Evolutionary conservation across 148 eudicot genomes (phyloP).

Genomic region (Silene conica): DNA sequence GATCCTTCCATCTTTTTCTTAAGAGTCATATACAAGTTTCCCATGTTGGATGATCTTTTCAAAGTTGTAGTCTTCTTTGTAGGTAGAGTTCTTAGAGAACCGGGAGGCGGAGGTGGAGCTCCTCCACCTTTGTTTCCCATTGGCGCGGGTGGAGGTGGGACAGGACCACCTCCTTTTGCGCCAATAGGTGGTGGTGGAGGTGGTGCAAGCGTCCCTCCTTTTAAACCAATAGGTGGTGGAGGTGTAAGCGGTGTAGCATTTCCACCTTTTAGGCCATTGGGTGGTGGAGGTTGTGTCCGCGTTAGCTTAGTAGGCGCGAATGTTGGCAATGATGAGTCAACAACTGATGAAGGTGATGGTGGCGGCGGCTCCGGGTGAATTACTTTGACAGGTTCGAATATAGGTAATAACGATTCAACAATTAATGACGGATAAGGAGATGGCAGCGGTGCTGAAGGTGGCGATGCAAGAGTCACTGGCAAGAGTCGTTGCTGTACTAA

Average conservation of each 20-base stretch:
- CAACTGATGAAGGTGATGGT: slow-evolving; percentile 22
- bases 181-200: slow-evolving; percentile 22
- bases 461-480: slow-evolving; percentile 22
- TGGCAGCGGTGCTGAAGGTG: slow-evolving; percentile 13
- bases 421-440: slow-evolving; percentile 19
- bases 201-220: slow-evolving; percentile 17
- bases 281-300: slow-evolving; percentile 39
- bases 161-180: slow-evolving; percentile 14
- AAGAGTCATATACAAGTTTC: slow-evolving; percentile 61
- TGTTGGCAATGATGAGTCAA: not conserved
- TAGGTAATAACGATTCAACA: not conserved
- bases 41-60: slow-evolving; percentile 92
- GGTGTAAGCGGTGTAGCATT: too few relatives aligned
- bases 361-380: not conserved
- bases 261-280: too few relatives aligned
- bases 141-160: slow-evolving; percentile 47
- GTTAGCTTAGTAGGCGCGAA: not conserved
- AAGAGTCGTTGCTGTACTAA: not conserved
- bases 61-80: slow-evolving; percentile 57
- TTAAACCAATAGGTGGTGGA: not conserved
- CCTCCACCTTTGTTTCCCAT: slow-evolving; percentile 32
- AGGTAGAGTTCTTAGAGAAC: slow-evolving; percentile 39
- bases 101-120: slow-evolving; percentile 69
- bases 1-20: slow-evolving; percentile 96
- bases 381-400: not conserved